Base-by-base conservation (phyloP, 2,329 filamentous ascomycete genomes). In the Ceratocystis cacaofunesta region DNA sequence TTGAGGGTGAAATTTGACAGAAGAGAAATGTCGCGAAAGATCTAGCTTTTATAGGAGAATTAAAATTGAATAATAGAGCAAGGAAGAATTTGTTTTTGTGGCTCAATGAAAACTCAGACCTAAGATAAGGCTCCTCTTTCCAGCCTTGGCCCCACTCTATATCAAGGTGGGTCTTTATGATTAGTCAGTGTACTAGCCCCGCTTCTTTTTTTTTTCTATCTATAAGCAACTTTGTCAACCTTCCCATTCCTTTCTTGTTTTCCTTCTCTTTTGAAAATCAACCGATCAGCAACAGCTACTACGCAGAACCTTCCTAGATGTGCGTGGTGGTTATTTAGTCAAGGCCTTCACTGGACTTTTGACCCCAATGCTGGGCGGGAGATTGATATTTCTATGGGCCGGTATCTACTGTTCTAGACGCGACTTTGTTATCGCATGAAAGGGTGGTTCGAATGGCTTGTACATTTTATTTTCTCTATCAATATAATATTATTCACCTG, bases 361-460 rank as follows among this genome's bases (percentile, higher is more conserved):
- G 74, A 72, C 75, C 74, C 75, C 75, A 70, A 70, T 74, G 76
- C 76, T 78, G 82, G 80, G 85, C 82, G 85, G 81, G 74, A 88
- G 84, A 88, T 77, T 70, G 75, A 83, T 69, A 71, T 76, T 71
- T 71, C 17, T 72, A 75, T 83, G 86, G 80, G 84, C 85, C 85
- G 86, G 87, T 90, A 90, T 90, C 87, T 90, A 86, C 87, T 89
- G 85, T 87, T 85, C 85, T 88, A 82, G 87, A 90, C 83, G 85
- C 76, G 77, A 76, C 63, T 64, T 22, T 63, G 63, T 55, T 67
- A 58, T 61, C 66, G 74, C 79, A 79, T 90, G 87, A 89, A 83
- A 84, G 85, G 85, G 87, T 85, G 80, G 87, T 87, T 90, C 87
- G 87, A 89, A 86, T 85, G 85, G 85, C 85, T 82, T 85, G 85